Evolutionary conservation across 345 rosid species (phyloP), one percentile per base, ranked within the genome.

Genomic region (Microcos paniculata): DNA sequence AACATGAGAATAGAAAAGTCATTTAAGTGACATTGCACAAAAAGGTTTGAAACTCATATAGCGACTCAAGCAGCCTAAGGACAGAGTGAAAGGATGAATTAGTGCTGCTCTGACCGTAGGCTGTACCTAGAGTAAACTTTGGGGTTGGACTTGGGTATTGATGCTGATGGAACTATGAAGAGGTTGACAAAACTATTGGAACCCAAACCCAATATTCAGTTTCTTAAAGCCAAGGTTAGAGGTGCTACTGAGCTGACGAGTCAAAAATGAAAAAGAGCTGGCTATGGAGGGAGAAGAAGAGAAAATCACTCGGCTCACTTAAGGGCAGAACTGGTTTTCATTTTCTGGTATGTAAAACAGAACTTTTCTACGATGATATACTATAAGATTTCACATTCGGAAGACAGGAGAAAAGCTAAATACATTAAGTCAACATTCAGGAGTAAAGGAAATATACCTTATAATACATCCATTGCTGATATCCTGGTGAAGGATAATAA

Each of bases 381-480:
- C 11, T 24, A 56, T 56, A 11, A 2, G 30, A 56, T 56, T 53
- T 56, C n/a, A 24, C 11, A 11, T 23, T 23, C 30, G 11, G 24
- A 4, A 56, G 26, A 51, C 23, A 9, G 49, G 38, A 56, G 51
- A 65, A 40, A 42, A 1, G 14, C 19, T 12, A n/a, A n/a, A 38
- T 18, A 38, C 40, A 57, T 55, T 14, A 51, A 73, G 53, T 10
- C 74, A 23, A 48, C 2, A 35, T 35, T 35, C 40, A 35, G 40
- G 69, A 53, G 48, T 12, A 30, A 62, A 48, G 70, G 55, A 57
- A 61, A 49, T 21, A 21, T 62, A 89, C 97, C 98, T 94, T 94
- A 82, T 89, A 90, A 38, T 89, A 83, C 76, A 89, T 81, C 79
- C 90, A 86, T 63, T 88, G 80, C 74, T 84, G 90, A 75, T 56